A percentile compares a stretch with the other conserved stretches of the same genome.
Evolutionary conservation across 768 basidiomycete species (phyloP).

Genomic region (Trametes punicea): DNA sequence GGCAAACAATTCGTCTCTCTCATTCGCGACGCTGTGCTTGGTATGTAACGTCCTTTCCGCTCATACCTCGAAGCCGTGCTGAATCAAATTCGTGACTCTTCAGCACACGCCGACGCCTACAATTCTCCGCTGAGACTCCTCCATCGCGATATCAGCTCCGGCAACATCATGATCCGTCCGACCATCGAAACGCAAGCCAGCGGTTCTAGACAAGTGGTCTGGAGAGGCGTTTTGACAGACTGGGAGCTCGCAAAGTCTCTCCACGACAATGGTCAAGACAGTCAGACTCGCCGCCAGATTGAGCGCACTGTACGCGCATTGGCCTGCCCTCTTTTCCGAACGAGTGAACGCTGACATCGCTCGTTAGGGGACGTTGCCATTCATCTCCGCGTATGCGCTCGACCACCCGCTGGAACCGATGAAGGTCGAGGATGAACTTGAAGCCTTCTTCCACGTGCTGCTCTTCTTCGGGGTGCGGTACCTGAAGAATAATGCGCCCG

Average conservation of each 20-base stretch:
- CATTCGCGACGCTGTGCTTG: background rate
- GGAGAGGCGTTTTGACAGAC: background rate
- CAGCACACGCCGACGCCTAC: background rate
- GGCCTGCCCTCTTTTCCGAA: too few relatives aligned
- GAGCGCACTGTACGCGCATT: too few relatives aligned
- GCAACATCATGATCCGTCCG: constrained; percentile 5
- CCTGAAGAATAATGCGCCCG: too few relatives aligned
- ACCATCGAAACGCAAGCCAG: background rate
- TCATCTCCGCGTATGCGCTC: too few relatives aligned
- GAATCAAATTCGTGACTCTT: background rate
- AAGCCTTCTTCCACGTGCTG: too few relatives aligned
- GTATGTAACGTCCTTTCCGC: background rate
- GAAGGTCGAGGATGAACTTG: too few relatives aligned
- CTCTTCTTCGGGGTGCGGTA: too few relatives aligned
- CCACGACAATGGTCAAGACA: too few relatives aligned
- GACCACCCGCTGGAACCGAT: too few relatives aligned
- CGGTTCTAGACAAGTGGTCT: background rate
- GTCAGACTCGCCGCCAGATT: background rate
- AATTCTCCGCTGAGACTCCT: background rate
- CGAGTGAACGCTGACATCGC: too few relatives aligned
- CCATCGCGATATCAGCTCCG: constrained; percentile 10
- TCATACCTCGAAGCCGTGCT: background rate
- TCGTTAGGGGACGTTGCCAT: too few relatives aligned
- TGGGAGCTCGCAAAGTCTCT: constrained; percentile 9
- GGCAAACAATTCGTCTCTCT: background rate